Evolutionary conservation across 2,329 filamentous ascomycete species (phyloP), one percentile per base, ranked within the genome.

Genomic region (Graphilbum sp.): DNA sequence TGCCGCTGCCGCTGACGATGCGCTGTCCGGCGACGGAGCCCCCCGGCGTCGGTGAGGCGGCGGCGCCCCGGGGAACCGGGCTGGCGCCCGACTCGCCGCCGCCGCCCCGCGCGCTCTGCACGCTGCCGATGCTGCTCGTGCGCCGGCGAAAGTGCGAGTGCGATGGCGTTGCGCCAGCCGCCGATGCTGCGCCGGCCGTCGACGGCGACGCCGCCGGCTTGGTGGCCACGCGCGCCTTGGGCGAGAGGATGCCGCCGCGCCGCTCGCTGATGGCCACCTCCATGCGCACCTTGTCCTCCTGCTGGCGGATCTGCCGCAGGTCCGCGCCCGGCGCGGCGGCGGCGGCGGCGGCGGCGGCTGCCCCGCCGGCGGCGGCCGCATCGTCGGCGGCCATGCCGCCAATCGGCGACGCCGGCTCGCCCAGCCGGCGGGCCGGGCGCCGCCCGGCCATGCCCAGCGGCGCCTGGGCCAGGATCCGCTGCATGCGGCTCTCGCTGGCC

Each of bases 141-240:
- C n/a, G n/a, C n/a, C n/a, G n/a, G n/a, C n/a, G n/a, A n/a, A n/a
- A n/a, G n/a, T n/a, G n/a, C n/a, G n/a, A n/a, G n/a, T n/a, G n/a
- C n/a, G n/a, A n/a, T n/a, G n/a, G n/a, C n/a, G n/a, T n/a, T n/a
- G n/a, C n/a, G n/a, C n/a, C n/a, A n/a, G n/a, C n/a, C n/a, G n/a
- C n/a, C n/a, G n/a, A n/a, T n/a, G n/a, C n/a, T n/a, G n/a, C n/a
- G n/a, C n/a, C n/a, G n/a, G n/a, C n/a, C 13, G 8, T 9, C 8
- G 8, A 9, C 27, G 27, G 27, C 27, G 13, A 9, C 43, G 59
- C 59, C 3, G 61, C 56, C 25, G 62, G 53, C 33, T 51, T 55
- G 23, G 52, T 44, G 3, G 52, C 54, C 20, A 54, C 41, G 27
- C 49, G 56, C 27, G 50, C 49, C 39, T 54, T 57, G 16, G 45